Evolutionary conservation across 768 basidiomycete species (phyloP).

Genomic region (Phallus indusiatus): DNA sequence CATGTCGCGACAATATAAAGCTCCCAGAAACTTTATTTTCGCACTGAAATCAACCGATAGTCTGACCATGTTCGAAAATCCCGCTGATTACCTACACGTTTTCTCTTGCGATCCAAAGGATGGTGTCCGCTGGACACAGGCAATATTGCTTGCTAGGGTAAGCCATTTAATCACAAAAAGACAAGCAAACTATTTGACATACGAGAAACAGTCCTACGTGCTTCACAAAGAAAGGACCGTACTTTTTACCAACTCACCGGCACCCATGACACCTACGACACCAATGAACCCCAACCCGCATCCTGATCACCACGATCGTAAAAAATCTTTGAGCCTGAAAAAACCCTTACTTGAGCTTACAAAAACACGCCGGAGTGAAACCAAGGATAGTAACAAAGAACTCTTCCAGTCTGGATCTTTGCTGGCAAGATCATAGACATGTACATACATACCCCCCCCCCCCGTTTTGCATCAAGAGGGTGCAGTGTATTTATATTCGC

Average conservation of each 20-base stretch:
- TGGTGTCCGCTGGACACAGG: conserved; percentile 70
- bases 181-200: background rate
- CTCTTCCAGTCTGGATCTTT: conserved; percentile 73
- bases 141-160: conserved; percentile 74
- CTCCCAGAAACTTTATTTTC: conserved; percentile 81
- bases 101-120: conserved; percentile 73
- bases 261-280: conserved; percentile 15
- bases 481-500: background rate
- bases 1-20: conserved; percentile 65
- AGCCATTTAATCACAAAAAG: conserved; percentile 22
- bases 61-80: conserved; percentile 77
- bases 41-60: conserved; percentile 86
- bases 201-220: conserved; percentile 58
- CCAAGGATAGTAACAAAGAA: background rate
- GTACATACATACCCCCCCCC: background rate
- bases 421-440: conserved; percentile 30
- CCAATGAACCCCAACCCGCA: conserved; percentile 13
- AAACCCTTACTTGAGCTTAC: conserved; percentile 25
- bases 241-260: conserved; percentile 35
- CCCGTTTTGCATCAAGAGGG: background rate
- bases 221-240: conserved; percentile 72
- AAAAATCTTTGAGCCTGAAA: conserved; percentile 27
- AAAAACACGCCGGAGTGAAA: conserved; percentile 24
- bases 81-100: conserved; percentile 77
- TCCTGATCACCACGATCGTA: conserved; percentile 11